These are phyloP conservation scores for Apocynum venetum DNA, from an alignment of 257 asterid species.

Conservation along the genomic window DNA sequence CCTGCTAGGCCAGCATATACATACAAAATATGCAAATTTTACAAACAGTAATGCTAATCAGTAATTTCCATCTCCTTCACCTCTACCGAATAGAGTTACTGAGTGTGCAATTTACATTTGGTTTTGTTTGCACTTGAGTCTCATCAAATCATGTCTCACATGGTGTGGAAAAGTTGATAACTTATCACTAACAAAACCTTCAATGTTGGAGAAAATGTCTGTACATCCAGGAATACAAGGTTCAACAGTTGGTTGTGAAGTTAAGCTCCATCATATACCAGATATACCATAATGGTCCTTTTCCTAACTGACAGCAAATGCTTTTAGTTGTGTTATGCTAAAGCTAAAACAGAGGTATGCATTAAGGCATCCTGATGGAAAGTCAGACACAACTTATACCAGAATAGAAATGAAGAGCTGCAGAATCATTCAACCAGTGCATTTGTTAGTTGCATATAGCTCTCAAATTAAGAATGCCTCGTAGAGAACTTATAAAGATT, in stretches of 20 bases:
- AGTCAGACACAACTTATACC: not conserved
- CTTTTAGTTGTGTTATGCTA: not conserved
- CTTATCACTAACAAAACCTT: not conserved
- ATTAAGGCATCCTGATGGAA: not conserved
- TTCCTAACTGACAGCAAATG: not conserved
- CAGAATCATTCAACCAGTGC: not conserved
- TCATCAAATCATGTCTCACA: not conserved
- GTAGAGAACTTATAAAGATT: not conserved
- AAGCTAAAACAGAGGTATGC: not conserved
- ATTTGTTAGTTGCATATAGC: not conserved
- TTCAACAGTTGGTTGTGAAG: not conserved
- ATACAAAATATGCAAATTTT: too few relatives aligned
- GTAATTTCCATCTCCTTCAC: constrained; percentile 1
- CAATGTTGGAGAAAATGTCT: not conserved
- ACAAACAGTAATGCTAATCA: not conserved
- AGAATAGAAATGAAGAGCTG: not conserved
- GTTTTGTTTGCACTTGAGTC: not conserved
- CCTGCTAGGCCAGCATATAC: not conserved
- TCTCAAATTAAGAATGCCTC: not conserved
- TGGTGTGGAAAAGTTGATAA: not conserved
- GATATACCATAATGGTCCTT: not conserved
- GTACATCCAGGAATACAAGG: not conserved
- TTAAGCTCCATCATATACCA: not conserved
- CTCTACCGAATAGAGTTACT: not conserved
- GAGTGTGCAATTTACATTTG: not conserved